Base-by-base conservation (phyloP, 495 filamentous ascomycete genomes). In the Cladorrhinum samala region DNA sequence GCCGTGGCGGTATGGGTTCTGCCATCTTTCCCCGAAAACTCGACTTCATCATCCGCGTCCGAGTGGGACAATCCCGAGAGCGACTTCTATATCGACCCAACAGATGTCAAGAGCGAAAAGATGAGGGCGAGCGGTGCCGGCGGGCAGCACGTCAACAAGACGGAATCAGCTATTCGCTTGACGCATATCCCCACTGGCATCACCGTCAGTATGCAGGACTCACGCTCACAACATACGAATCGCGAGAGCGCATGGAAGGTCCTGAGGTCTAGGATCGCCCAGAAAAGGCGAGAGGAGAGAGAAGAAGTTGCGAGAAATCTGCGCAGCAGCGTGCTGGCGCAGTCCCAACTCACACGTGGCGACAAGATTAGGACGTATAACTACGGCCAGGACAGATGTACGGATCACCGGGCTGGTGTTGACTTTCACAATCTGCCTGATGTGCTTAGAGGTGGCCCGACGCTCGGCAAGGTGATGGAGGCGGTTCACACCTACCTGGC, bases 341-440 rank as follows among this genome's bases (percentile, higher is more conserved):
- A 88, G 55, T 82, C 91, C 48, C 86, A 83, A 55, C 88, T 89
- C 74, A 90, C 90, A 20, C 82, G 94, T 42, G 87, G 88, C 20
- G 89, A 96, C 68, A 98, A 98, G 71, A 81, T 98, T 55, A 73
- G 93, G 55, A 98, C 93, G 2, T 98, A 98, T 66, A 95, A 97
- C 71, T 98, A 84, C 74, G 81, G 81, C 27, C 94, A 98, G 70
- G 89, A 90, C 68, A 77, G 93, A 46, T 91, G 94, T 56, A 96
- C 93, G 2, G 93, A 98, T 73, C 93, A 98, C 69, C 76, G 93
- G 23, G 88, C 84, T 64, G 92, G 91, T 2, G 64, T 89, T 25
- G 91, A 86, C 46, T 71, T 93, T 13, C 83, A 93, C 65, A 87
- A 93, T 68, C 70, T 98, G 49, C 84, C 87, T 46, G 82, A 86